phyloP scores from a whole-genome alignment of 805 yeast species.

The Torulaspora quercuum region DNA sequence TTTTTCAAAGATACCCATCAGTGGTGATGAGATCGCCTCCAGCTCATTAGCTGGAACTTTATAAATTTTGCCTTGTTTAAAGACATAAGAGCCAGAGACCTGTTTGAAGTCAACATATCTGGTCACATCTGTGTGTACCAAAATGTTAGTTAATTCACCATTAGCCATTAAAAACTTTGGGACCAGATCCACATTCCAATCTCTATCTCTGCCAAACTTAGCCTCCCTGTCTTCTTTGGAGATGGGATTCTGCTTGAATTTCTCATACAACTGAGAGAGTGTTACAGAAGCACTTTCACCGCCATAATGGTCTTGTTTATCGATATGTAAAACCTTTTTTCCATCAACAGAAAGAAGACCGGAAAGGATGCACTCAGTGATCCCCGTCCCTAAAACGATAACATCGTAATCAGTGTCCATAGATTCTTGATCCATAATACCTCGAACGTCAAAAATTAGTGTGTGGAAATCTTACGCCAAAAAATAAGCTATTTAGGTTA shows the following conservation, averaged over 20 bases:
- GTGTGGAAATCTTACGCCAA: no score
- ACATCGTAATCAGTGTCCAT: slow-evolving; percentile 98
- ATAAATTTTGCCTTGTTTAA: slow-evolving; percentile 79
- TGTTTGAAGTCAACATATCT: slow-evolving; percentile 94
- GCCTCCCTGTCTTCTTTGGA: slow-evolving; percentile 62
- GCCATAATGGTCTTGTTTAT: slow-evolving; percentile 94
- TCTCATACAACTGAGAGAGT: slow-evolving; percentile 62
- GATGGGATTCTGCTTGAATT: slow-evolving; percentile 79
- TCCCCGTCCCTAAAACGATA: slow-evolving; percentile 90
- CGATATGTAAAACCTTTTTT: slow-evolving; percentile 93
- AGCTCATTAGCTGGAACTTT: slow-evolving; percentile 90
- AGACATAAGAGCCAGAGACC: slow-evolving; percentile 92
- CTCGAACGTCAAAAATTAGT: no score
- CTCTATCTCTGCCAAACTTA: slow-evolving; percentile 84
- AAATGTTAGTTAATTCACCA: slow-evolving; percentile 93
- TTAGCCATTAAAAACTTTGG: slow-evolving; percentile 97
- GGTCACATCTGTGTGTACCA: slow-evolving; percentile 94
- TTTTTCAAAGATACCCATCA: slow-evolving; percentile 95
- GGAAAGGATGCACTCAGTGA: slow-evolving; percentile 92
- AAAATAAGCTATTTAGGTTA: no score
- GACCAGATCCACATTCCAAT: slow-evolving; percentile 96
- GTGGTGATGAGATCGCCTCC: slow-evolving; percentile 86
- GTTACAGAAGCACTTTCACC: slow-evolving; percentile 86
- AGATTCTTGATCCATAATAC: slow-evolving; percentile 29
- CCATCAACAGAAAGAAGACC: slow-evolving; percentile 97